Base-by-base conservation (phyloP, 805 yeast species). In the Saccharomyces jurei region DNA sequence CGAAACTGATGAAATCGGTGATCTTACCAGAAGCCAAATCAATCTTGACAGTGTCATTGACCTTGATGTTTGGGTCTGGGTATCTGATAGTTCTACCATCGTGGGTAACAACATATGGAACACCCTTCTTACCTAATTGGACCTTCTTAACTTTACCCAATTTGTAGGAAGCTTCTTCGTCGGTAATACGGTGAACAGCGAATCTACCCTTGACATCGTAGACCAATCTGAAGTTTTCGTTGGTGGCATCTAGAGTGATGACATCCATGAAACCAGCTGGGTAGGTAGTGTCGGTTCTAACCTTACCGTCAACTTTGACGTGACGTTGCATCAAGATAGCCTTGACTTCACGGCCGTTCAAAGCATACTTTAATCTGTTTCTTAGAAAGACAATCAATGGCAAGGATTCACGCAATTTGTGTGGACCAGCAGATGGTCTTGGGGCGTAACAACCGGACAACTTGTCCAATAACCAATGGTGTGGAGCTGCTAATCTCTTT, bases 391-490 rank as follows among this genome's bases (percentile, higher is more conserved):
- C 92, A 74, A 92, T 83, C 79, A 91, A 86, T 76, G 98, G 98
- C 74, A 91, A 86, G 62, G 96, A 91, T 82, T 91, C 98, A 79
- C 97, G 86, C 77, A 91, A 84, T 81, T 92, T 94, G 84, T 92
- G 99, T 77, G 99, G 99, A 83, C 99, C 99, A 71, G 96, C 86
- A 64, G 97, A 90, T 75, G 98, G 96, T 83, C 98, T 90, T 82
- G 99, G 99, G 65, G 99, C 99, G 78, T 94, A 94, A 74, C 89
- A 83, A 77, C 99, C 99, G 75, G 97, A 88, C 82, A 94, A 84
- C 83, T 94, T 94, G 95, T 95, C 99, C 83, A 94, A 89, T 95
- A 94, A 88, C 99, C 99, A 94, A 87, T 94, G 99, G 83, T 91
- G 87, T 84, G 99, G 99, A 78, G 99, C 99, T 78, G 98, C 97